phyloP scores from a whole-genome alignment of 257 asterid genomes.

The Verbena officinalis region DNA sequence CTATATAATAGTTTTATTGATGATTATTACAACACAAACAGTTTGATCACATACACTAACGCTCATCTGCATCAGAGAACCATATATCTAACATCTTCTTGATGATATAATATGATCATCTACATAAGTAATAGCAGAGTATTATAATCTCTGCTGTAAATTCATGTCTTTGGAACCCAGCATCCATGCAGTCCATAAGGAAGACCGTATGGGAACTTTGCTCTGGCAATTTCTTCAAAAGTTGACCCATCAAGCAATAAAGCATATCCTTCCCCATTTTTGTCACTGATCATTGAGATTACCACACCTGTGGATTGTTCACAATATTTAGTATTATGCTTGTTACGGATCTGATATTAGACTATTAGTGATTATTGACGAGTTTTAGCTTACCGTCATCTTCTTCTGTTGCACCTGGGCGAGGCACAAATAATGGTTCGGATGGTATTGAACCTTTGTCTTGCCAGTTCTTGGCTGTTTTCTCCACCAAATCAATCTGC shows the following conservation, averaged over 20 bases:
- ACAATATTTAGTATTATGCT: not conserved
- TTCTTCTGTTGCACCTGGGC: conserved; percentile 82
- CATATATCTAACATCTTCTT: not conserved
- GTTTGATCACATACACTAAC: not conserved
- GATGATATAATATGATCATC: not conserved
- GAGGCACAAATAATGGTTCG: conserved; percentile 87
- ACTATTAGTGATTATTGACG: not conserved
- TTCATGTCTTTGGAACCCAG: conserved; percentile 75
- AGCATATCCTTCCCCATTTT: conserved; percentile 88
- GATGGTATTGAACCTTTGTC: conserved; percentile 88
- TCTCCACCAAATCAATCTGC: conserved; percentile 56
- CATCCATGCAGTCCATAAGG: conserved; percentile 98
- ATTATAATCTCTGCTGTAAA: not conserved
- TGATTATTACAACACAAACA: conserved; percentile 5
- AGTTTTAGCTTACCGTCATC: conserved; percentile 73
- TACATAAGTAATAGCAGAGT: too few relatives aligned
- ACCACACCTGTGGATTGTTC: conserved; percentile 65
- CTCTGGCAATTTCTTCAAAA: conserved; percentile 90
- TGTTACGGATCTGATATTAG: not conserved
- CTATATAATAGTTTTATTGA: conserved; percentile 20
- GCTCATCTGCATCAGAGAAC: conserved; percentile 18
- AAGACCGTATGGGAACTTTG: conserved; percentile 92
- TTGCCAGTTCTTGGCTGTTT: conserved; percentile 87
- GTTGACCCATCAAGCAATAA: conserved; percentile 77
- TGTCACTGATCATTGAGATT: conserved; percentile 78